These are phyloP conservation scores for Fagopyrum esculentum DNA, from an alignment of 148 eudicot species.

Conservation along the genomic window DNA sequence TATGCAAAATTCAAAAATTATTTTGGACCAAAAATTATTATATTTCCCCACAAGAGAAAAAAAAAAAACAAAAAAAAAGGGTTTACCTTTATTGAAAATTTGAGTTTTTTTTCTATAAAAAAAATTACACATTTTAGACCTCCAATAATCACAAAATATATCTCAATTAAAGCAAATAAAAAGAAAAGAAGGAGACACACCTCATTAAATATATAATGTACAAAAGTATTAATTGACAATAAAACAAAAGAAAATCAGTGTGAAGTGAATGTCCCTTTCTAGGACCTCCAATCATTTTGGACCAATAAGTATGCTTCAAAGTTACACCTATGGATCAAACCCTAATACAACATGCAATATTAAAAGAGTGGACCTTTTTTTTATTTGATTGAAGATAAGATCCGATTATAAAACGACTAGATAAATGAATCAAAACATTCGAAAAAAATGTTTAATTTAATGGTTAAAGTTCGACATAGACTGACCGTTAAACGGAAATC, in stretches of 20 bases:
- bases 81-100: not conserved
- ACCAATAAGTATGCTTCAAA: conserved; percentile 12
- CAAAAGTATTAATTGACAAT: not conserved
- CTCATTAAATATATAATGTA: not conserved
- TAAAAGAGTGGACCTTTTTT: not conserved
- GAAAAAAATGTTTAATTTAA: too few species aligned
- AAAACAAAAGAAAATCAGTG: not conserved
- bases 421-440: too few species aligned
- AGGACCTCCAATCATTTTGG: conserved; percentile 8
- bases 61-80: too few species aligned
- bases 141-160: not conserved
- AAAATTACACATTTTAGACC: not conserved
- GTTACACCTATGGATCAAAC: conserved; percentile 6
- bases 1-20: not conserved
- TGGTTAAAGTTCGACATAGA: too few species aligned
- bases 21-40: too few species aligned
- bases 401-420: too few species aligned
- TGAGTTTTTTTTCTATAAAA: not conserved
- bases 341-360: not conserved
- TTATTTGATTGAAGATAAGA: not conserved
- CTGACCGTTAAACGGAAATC: too few species aligned
- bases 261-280: conserved; percentile 9
- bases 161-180: not conserved
- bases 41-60: too few species aligned
- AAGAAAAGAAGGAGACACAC: not conserved